Evolutionary conservation across 257 asterid genomes (phyloP), one percentile per base, ranked within the genome.

Genomic region (Cynanchum wilfordii): DNA sequence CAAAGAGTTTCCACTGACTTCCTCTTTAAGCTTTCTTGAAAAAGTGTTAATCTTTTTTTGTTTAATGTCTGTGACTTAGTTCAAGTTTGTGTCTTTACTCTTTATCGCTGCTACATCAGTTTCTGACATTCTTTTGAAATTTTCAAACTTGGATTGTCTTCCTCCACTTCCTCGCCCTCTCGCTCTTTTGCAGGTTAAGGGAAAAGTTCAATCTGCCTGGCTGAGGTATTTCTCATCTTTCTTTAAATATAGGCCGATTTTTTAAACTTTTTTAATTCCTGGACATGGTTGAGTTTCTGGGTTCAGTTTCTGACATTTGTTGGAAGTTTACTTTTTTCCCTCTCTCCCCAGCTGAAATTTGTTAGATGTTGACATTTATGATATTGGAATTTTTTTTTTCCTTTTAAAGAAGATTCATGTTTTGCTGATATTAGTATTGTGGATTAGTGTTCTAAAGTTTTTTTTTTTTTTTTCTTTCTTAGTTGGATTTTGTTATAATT

Each of bases 181-280:
- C 30, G 12, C 44, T 38, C 57, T 74, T 16, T 74, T 5, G 59
- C 50, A 64, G 38, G 47, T 17, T 52, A 62, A 49, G 52, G 44
- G 59, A 54, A 64, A 38, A 11, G n/a, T 13, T 15, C 12, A 4
- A 42, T 56, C 22, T 17, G 29, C 7, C 49, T 27, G 12, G 22
- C 33, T 45, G 29, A 66, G 70, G 78, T 69, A 51, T 22, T 36
- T 40, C 4, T 29, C 25, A 27, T 68, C 19, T 68, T 42, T 64
- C 7, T 17, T 29, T 64, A 59, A 27, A 45, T 24, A 5, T 20
- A 0, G 44, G 29, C 29, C 2, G 44, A 30, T 2, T 16, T 27
- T 44, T 17, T 22, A 1, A 5, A 5, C 3, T 42, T 20, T 2
- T 16, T 70, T 20, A 1, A 5, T 3, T 52, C 51, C 11, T 55